These are phyloP conservation scores for Psilocybe tampanensis DNA, from an alignment of 768 basidiomycete species.

Conservation along the genomic window DNA sequence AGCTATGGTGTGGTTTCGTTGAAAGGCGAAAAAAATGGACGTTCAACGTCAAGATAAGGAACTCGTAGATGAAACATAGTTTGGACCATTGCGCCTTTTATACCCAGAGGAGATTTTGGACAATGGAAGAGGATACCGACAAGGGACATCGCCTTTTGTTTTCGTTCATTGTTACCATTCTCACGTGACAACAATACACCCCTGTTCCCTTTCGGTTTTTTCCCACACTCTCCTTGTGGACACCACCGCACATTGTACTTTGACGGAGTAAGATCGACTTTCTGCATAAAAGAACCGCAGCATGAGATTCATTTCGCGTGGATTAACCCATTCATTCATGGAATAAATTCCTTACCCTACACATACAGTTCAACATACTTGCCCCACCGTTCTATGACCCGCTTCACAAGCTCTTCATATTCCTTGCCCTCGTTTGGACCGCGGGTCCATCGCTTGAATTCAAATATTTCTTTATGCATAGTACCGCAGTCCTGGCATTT, in stretches of 20 bases:
- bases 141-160: background rate
- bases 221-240: background rate
- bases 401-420: conserved; percentile 75
- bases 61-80: background rate
- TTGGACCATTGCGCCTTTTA: conserved; percentile 6
- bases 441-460: conserved; percentile 56
- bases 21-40: conserved; percentile 12
- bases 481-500: conserved; percentile 48
- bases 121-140: background rate
- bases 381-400: conserved; percentile 81
- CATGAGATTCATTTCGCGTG: background rate
- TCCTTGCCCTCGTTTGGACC: conserved; percentile 66
- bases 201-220: conserved; percentile 2
- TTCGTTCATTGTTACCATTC: background rate
- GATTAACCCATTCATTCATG: background rate
- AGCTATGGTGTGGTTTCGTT: conserved; percentile 2
- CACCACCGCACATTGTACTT: background rate
- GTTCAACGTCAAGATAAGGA: conserved; percentile 15
- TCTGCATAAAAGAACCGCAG: background rate
- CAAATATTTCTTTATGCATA: conserved; percentile 79
- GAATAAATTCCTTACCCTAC: conserved; percentile 11
- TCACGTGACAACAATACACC: conserved; percentile 12
- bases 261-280: no score
- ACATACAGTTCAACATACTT: conserved; percentile 55
- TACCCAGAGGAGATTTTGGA: background rate